Base-by-base conservation (phyloP, 2,329 filamentous ascomycete species). In the Ambrosiella beaveri region DNA sequence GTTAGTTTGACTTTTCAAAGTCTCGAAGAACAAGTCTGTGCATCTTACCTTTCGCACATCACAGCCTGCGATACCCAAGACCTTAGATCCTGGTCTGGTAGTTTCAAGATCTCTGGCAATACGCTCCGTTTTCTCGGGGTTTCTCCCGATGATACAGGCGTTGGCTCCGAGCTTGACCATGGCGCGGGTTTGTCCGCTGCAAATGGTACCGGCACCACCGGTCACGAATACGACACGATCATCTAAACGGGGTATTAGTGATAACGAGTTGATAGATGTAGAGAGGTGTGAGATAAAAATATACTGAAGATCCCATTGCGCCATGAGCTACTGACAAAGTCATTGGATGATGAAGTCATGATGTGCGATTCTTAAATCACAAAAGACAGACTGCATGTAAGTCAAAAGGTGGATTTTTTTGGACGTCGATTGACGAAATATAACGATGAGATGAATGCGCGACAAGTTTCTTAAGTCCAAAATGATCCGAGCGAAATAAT, bases 191-290 rank as follows among this genome's bases (percentile, higher is more conserved):
- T 97, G 93, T 58, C 87, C 89, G 65, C 86, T 93, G 74, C 93
- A 96, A 66, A 98, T 97, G 35, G 86, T 85, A 58, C 93, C 91
- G 4, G 89, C 89, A 56, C 93, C 93, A 60, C 93, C 93, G 2
- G 93, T 98, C 66, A 94, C 94, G 71, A 97, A 95, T 64, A 91
- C 80, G 50, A 97, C 90, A 66, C 93, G 91, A 68, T 84, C 82
- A 62, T 84, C 88, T 94, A 11, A 15, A 3, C 8, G 36, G 37
- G 12, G 27, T 27, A 19, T 51, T 51, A 51, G 47, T n/a, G 13
- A 35, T 41, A 15, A 13, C 19, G n/a, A 17, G 17, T 40, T 15
- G 37, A 52, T 9, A 11, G 7, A 17, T 8, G 1, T 9, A 39
- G 27, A 12, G 19, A 37, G 6, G 9, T 6, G 9, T 40, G 36